Conservation (phyloP, 2,329 filamentous ascomycete genomes). For the Cladosporium sp. region DNA sequence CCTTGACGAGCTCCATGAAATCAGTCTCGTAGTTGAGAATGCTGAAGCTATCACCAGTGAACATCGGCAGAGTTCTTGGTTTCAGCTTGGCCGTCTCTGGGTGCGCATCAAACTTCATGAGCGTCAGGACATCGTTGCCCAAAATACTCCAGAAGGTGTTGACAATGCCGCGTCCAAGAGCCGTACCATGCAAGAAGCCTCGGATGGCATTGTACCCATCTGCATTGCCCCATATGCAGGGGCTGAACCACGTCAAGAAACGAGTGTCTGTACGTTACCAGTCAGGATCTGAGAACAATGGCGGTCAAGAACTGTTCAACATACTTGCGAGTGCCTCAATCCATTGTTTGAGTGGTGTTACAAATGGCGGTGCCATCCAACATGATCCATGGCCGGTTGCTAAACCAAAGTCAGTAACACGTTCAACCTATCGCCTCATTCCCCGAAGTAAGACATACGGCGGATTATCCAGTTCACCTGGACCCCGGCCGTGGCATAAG, state of each 20-base stretch:
- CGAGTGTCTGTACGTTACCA: constrained; percentile 4
- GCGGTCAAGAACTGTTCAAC: background rate
- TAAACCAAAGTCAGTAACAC: background rate
- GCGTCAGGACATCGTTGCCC: constrained; percentile 52
- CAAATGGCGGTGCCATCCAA: constrained; percentile 16
- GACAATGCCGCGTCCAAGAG: constrained; percentile 57
- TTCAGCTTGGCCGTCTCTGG: constrained; percentile 44
- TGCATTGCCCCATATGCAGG: constrained; percentile 68
- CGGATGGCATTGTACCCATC: constrained; percentile 60
- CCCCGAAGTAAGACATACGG: background rate
- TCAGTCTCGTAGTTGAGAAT: constrained; percentile 61
- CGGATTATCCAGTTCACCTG: constrained; percentile 20
- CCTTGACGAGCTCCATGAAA: constrained; percentile 58
- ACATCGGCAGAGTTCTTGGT: constrained; percentile 47
- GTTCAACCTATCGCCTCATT: background rate
- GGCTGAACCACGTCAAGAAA: constrained; percentile 68
- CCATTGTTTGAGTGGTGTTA: constrained; percentile 16
- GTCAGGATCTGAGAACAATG: background rate
- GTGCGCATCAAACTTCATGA: constrained; percentile 49
- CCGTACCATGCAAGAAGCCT: constrained; percentile 58
- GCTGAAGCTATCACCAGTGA: constrained; percentile 57
- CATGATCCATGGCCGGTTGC: constrained; percentile 14
- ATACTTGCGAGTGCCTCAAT: constrained; percentile 16
- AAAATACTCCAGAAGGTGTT: constrained; percentile 59
- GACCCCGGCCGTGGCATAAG: constrained; percentile 55